These are phyloP conservation scores for Amborella trichopoda DNA, from an alignment of 164 flowering plant genomes.

Conservation along the genomic window DNA sequence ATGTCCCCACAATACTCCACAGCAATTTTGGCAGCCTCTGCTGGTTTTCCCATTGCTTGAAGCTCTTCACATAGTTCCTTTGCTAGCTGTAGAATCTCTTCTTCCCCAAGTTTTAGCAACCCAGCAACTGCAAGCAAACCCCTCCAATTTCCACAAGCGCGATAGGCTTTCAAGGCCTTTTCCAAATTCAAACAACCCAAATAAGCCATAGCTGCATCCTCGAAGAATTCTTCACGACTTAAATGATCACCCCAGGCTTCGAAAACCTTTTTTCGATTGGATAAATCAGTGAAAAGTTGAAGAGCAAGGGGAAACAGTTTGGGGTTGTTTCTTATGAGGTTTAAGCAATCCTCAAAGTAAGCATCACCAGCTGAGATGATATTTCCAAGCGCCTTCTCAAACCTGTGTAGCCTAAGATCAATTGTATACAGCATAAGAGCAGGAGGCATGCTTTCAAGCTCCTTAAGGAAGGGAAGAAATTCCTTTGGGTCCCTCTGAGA, in stretches of 20 bases:
- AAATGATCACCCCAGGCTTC: conserved; percentile 98
- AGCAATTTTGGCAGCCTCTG: conserved; percentile 88
- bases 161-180: conserved; percentile 83
- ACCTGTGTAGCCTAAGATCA: conserved; percentile 66
- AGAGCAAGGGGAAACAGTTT: conserved; percentile 75
- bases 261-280: conserved; percentile 45
- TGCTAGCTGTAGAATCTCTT: conserved; percentile 50
- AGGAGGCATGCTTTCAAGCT: conserved; percentile 52
- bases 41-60: conserved; percentile 83
- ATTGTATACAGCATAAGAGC: conserved; percentile 63
- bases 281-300: conserved; percentile 43
- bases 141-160: conserved; percentile 75
- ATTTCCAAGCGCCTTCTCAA: conserved; percentile 74
- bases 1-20: conserved; percentile 81
- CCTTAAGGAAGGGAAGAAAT: conserved; percentile 90
- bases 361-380: conserved; percentile 74
- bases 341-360: conserved; percentile 57
- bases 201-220: conserved; percentile 81
- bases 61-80: conserved; percentile 92
- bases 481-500: conserved; percentile 93
- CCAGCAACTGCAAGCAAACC: conserved; percentile 83
- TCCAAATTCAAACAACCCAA: conserved; percentile 61
- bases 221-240: conserved; percentile 47
- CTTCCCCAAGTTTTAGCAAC: conserved; percentile 49
- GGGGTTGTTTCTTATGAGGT: conserved; percentile 68